Evolutionary conservation across 1,284 basidiomycete species (phyloP).

Genomic region (Singerocomus rubriflavus): DNA sequence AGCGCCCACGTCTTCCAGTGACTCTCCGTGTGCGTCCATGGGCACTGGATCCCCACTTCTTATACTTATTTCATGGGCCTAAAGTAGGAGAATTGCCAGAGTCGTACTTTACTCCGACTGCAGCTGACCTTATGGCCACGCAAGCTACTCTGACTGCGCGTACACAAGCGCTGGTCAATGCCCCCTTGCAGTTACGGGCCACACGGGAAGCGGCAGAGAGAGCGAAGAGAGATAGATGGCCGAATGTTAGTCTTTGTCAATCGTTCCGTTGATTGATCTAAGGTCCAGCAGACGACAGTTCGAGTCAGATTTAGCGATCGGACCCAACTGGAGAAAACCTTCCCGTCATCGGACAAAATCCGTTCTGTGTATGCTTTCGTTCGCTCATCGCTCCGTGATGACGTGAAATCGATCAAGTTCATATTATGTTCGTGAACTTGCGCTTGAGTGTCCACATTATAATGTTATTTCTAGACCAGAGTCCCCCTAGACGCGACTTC

Average conservation of each 20-base stretch:
- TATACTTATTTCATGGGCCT: slow-evolving; percentile 8
- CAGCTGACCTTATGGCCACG: slow-evolving; percentile 70
- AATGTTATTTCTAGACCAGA: slow-evolving; percentile 52
- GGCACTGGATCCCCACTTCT: slow-evolving; percentile 9
- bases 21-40: slow-evolving; percentile 24
- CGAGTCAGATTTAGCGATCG: slow-evolving; percentile 79
- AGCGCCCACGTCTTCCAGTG: slow-evolving; percentile 30
- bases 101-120: slow-evolving; percentile 70
- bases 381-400: slow-evolving; percentile 65
- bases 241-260: slow-evolving; percentile 49
- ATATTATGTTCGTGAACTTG: slow-evolving; percentile 62
- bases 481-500: slow-evolving; percentile 78
- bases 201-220: slow-evolving; percentile 65
- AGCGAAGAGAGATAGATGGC: slow-evolving; percentile 64
- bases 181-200: slow-evolving; percentile 70
- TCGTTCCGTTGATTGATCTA: slow-evolving; percentile 1
- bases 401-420: slow-evolving; percentile 73
- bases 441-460: not conserved
- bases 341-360: slow-evolving; percentile 76
- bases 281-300: slow-evolving; percentile 62
- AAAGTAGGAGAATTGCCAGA: slow-evolving; percentile 54
- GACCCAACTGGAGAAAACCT: slow-evolving; percentile 77
- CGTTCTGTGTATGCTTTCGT: slow-evolving; percentile 81
- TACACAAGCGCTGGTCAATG: slow-evolving; percentile 67
- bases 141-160: slow-evolving; percentile 62